These are phyloP conservation scores for Tympanopsis confertula DNA, from an alignment of 2,329 filamentous ascomycete genomes.

Conservation along the genomic window DNA sequence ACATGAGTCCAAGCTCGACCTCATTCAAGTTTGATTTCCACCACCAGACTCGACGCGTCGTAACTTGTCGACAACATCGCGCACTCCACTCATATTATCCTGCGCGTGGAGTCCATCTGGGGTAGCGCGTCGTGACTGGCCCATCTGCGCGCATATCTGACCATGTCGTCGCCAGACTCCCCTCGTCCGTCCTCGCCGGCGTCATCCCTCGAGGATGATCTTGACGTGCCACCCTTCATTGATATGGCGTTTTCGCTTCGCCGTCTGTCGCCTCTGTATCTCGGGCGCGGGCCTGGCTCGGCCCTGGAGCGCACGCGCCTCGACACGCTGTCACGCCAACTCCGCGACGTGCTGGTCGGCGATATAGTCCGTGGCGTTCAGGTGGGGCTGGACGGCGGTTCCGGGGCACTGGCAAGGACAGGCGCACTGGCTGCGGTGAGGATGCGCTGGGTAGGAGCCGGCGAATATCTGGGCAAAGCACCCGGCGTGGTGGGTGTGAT, in stretches of 20 bases:
- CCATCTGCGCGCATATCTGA: background rate
- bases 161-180: background rate
- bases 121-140: no score
- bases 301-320: slow-evolving; percentile 26
- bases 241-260: slow-evolving; percentile 47
- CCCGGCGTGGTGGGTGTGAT: slow-evolving; percentile 18
- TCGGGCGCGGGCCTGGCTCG: slow-evolving; percentile 22
- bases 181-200: slow-evolving; percentile 3
- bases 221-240: slow-evolving; percentile 30
- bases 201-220: slow-evolving; percentile 10
- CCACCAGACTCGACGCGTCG: no score
- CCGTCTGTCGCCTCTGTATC: slow-evolving; percentile 39
- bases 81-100: no score
- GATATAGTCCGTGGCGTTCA: slow-evolving; percentile 50
- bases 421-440: slow-evolving; percentile 33
- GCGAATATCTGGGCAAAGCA: slow-evolving; percentile 11
- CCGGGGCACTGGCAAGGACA: slow-evolving; percentile 22
- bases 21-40: no score
- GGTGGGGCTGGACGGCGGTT: slow-evolving; percentile 31
- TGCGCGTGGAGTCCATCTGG: no score
- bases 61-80: no score
- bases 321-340: slow-evolving; percentile 27
- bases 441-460: slow-evolving; percentile 30
- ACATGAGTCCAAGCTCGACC: no score
- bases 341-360: slow-evolving; percentile 43